Evolutionary conservation across 2,329 filamentous ascomycete genomes (phyloP).

Genomic region (Zasmidium citrigriseum): DNA sequence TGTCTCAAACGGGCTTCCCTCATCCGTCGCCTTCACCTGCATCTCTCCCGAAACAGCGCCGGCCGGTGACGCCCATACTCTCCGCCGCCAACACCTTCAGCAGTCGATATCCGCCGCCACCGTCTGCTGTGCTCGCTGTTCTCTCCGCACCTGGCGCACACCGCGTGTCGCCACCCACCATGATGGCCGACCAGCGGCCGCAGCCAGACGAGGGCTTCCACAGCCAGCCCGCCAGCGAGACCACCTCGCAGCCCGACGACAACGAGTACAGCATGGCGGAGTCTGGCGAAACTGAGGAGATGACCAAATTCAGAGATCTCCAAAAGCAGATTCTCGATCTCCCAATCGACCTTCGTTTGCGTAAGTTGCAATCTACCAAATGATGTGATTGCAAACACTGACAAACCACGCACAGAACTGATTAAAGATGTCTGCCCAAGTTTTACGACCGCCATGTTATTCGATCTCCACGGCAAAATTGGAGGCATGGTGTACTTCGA

Average conservation of each 20-base stretch:
- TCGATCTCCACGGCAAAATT: conserved; percentile 37
- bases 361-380: background rate
- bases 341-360: conserved; percentile 1
- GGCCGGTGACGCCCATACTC: background rate
- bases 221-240: conserved; percentile 59
- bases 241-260: conserved; percentile 39
- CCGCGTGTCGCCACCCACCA: background rate
- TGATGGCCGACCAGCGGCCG: conserved; percentile 8
- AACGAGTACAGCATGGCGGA: conserved; percentile 27
- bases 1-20: background rate
- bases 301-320: background rate
- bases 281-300: background rate
- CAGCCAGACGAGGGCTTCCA: conserved; percentile 82
- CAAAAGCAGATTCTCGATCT: conserved; percentile 1
- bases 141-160: background rate
- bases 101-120: conserved; percentile 1
- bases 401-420: background rate
- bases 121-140: conserved; percentile 1
- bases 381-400: conserved; percentile 4
- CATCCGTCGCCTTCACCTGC: background rate
- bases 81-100: background rate
- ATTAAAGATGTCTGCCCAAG: conserved; percentile 14
- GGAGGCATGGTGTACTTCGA: conserved; percentile 77
- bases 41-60: background rate
- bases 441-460: conserved; percentile 20